Evolutionary conservation across 1,139 yeast genomes (phyloP).

Genomic region (Spencermartinsiella ligniputridi): DNA sequence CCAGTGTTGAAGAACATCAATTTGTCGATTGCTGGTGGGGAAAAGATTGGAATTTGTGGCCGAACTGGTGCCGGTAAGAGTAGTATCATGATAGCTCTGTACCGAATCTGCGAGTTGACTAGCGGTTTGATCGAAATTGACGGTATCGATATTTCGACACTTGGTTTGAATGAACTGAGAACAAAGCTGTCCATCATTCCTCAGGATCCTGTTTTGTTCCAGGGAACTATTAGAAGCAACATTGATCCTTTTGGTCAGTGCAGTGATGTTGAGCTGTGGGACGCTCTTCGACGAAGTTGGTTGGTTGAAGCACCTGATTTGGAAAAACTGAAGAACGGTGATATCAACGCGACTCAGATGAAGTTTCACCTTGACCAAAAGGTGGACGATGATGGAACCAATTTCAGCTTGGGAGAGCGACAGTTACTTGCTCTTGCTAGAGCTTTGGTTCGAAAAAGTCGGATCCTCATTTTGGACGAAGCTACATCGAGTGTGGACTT

Average conservation of each 20-base stretch:
- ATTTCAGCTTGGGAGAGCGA: constrained; percentile 74
- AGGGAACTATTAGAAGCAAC: constrained; percentile 60
- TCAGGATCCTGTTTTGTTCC: constrained; percentile 73
- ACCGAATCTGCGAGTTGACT: constrained; percentile 54
- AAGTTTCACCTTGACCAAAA: constrained; percentile 62
- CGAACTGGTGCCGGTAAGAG: constrained; percentile 81
- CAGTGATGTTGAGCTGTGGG: constrained; percentile 53
- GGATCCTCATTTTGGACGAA: constrained; percentile 68
- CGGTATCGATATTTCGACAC: constrained; percentile 50
- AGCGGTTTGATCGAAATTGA: constrained; percentile 54
- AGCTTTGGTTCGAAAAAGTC: constrained; percentile 66
- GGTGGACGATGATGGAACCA: constrained; percentile 70
- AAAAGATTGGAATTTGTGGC: constrained; percentile 72
- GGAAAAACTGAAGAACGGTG: constrained; percentile 16
- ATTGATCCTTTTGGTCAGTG: constrained; percentile 60
- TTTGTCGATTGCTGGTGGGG: constrained; percentile 45
- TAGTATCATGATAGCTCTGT: constrained; percentile 62
- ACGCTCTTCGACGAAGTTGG: constrained; percentile 51
- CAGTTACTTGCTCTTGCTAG: constrained; percentile 73
- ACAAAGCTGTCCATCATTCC: constrained; percentile 67
- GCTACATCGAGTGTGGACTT: constrained; percentile 83
- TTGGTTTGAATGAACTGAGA: constrained; percentile 57
- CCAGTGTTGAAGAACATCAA: constrained; percentile 57
- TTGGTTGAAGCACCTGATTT: constrained; percentile 47
- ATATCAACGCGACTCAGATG: constrained; percentile 44